Conservation (phyloP, 2,329 filamentous ascomycete genomes). For the Ceratocystis albifundus region DNA sequence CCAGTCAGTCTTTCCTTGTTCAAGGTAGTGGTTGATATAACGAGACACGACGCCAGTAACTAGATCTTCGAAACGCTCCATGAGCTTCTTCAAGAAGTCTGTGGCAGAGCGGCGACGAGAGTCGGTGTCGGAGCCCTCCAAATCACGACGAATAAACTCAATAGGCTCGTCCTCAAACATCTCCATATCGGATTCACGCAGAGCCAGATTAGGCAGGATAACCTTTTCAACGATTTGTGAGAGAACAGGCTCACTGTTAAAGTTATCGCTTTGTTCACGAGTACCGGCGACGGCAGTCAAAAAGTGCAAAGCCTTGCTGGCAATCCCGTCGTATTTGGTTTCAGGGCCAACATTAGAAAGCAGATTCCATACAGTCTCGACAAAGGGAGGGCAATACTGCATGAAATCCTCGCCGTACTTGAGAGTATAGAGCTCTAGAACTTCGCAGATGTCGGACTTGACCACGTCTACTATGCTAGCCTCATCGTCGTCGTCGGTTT, state of each 20-base stretch:
- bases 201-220: conserved; percentile 79
- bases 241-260: conserved; percentile 70
- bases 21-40: conserved; percentile 78
- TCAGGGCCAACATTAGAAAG: conserved; percentile 76
- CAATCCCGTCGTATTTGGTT: conserved; percentile 86
- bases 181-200: conserved; percentile 88
- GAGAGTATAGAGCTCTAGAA: conserved; percentile 75
- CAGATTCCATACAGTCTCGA: conserved; percentile 81
- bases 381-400: conserved; percentile 67
- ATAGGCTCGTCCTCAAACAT: conserved; percentile 98
- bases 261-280: conserved; percentile 64
- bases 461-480: conserved; percentile 73
- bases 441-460: conserved; percentile 88
- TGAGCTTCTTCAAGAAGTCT: conserved; percentile 80
- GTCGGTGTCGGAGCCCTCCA: conserved; percentile 93
- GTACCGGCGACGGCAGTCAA: conserved; percentile 78
- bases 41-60: conserved; percentile 79
- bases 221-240: conserved; percentile 91
- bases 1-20: conserved; percentile 75
- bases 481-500: conserved; percentile 81
- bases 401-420: conserved; percentile 96
- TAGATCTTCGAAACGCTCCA: conserved; percentile 73
- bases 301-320: conserved; percentile 91
- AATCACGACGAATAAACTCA: conserved; percentile 87
- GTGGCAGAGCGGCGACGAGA: conserved; percentile 85